Conservation (phyloP, 2,329 filamentous ascomycete species). For the Penicillium sp. region DNA sequence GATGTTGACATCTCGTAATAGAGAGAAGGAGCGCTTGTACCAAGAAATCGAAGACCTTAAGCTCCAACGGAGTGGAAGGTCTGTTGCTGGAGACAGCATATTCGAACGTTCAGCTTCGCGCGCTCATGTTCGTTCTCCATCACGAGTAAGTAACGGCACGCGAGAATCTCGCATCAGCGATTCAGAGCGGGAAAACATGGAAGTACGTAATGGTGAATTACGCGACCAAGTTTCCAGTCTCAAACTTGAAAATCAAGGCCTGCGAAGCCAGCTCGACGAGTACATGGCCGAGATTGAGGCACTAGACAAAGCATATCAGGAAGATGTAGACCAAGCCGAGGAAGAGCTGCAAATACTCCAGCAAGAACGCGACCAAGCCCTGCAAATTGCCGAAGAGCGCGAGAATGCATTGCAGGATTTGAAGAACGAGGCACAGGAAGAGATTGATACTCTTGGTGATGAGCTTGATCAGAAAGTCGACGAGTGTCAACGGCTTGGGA, state of each 20-base stretch:
- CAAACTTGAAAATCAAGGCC: conserved; percentile 83
- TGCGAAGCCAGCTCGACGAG: conserved; percentile 76
- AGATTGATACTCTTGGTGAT: conserved; percentile 55
- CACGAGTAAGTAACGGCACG: conserved; percentile 66
- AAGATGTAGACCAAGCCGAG: conserved; percentile 73
- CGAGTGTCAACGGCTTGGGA: conserved; percentile 65
- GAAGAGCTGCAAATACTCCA: conserved; percentile 77
- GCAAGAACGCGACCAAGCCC: conserved; percentile 78
- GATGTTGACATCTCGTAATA: conserved; percentile 93
- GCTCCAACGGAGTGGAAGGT: conserved; percentile 64
- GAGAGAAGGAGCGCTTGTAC: conserved; percentile 90
- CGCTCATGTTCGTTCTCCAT: conserved; percentile 69
- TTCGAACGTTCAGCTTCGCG: conserved; percentile 92
- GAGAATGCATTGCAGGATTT: conserved; percentile 50
- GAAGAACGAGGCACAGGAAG: conserved; percentile 56
- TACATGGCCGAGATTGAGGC: conserved; percentile 76
- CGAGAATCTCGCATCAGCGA: conserved; percentile 65
- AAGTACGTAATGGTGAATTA: conserved; percentile 75
- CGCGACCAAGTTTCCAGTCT: conserved; percentile 82
- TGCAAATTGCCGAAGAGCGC: conserved; percentile 66
- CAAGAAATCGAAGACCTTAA: conserved; percentile 98
- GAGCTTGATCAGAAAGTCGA: conserved; percentile 69
- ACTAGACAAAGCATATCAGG: conserved; percentile 68
- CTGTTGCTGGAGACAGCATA: conserved; percentile 75
- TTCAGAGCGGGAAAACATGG: conserved; percentile 76